A percentile compares a stretch with the other conserved stretches of the same genome.
phyloP scores from a whole-genome alignment of 2,329 filamentous ascomycete species.

The Fusarium cicatricum region DNA sequence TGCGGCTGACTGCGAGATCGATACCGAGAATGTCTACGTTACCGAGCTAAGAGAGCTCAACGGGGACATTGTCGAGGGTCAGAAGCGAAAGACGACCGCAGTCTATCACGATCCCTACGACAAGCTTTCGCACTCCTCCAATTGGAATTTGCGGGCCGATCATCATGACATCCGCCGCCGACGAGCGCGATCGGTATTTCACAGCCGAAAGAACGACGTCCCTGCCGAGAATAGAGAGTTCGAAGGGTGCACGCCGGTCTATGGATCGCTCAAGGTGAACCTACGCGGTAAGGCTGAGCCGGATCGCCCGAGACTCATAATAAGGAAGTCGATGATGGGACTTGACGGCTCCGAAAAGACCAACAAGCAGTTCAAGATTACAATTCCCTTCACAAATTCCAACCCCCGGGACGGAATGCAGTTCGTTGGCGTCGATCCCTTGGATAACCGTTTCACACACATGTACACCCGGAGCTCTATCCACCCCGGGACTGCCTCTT shows the following conservation, averaged over 20 bases:
- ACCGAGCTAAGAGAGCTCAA: conserved; percentile 49
- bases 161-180: conserved; percentile 80
- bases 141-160: conserved; percentile 70
- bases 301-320: conserved; percentile 53
- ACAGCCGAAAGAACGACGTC: conserved; percentile 61
- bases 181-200: conserved; percentile 65
- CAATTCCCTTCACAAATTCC: conserved; percentile 79
- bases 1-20: conserved; percentile 68
- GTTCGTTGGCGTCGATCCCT: conserved; percentile 84
- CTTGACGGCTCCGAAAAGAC: conserved; percentile 49
- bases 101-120: conserved; percentile 72
- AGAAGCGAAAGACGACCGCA: conserved; percentile 51
- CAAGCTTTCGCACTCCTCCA: conserved; percentile 66
- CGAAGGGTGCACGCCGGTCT: conserved; percentile 63
- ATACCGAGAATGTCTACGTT: conserved; percentile 62
- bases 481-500: conserved; percentile 80
- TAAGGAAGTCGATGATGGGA: conserved; percentile 53
- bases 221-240: conserved; percentile 63
- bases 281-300: conserved; percentile 52
- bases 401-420: conserved; percentile 87
- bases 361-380: conserved; percentile 58
- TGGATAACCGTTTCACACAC: conserved; percentile 87
- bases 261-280: conserved; percentile 60
- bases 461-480: conserved; percentile 86
- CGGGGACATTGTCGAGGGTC: conserved; percentile 48